Evolutionary conservation across 768 basidiomycete genomes (phyloP), one percentile per base, ranked within the genome.

Genomic region (Macrolepiota fuliginosa): DNA sequence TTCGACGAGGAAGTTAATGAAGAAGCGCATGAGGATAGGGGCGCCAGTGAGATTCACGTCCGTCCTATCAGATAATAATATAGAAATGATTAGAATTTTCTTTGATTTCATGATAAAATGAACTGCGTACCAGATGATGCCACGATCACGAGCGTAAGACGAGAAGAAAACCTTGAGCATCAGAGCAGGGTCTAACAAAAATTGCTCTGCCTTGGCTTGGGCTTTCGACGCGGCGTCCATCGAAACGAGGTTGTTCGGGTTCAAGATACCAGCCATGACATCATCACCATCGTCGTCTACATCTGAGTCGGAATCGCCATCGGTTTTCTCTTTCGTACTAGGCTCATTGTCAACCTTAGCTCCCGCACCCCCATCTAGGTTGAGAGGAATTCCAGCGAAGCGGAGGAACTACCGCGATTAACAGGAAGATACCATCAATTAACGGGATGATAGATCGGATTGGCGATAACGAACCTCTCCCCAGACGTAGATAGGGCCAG

Each of bases 111-210:
- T n/a, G 4, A 19, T 24, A 58, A 58, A 54, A 42, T 32, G 29
- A 63, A 54, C 4, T 9, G 68, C 79, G n/a, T 62, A 90, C 90
- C 87, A 91, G 58, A 86, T 80, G 51, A 90, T 78, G 25, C 91
- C 91, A 60, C 84, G 83, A 57, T 85, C 81, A 37, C 83, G 78
- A 74, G 86, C 87, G 65, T 84, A 82, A 4, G 88, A 88, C 0
- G 89, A 88, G 62, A 93, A 75, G 72, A 91, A 93, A 19, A 90
- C 77, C 58, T 77, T 83, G 56, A 88, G 73, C 32, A 77, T 72
- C 9, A 69, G 71, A 64, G 85, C 88, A 0, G 91, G 89, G 58
- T 90, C 79, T 40, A 79, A 72, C 61, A 93, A 72, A 70, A 93
- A 93, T 3, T 71, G 63, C 0, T 76, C 62, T 2, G 74, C 73